Conservation (phyloP, 2,329 filamentous ascomycete species). For the Alternaria ethzedia region DNA sequence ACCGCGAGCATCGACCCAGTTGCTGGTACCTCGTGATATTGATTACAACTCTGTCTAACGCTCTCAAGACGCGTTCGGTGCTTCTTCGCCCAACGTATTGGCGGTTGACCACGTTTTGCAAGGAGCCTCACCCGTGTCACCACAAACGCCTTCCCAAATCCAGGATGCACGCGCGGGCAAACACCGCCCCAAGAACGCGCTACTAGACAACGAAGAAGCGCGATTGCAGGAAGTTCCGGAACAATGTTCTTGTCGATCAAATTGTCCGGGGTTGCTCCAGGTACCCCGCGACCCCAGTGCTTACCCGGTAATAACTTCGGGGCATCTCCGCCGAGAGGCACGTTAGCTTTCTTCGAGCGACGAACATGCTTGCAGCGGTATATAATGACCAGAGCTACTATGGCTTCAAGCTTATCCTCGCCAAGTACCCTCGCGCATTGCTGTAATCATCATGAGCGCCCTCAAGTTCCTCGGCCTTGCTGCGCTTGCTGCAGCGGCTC, state of each 20-base stretch:
- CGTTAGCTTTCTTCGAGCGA: not conserved
- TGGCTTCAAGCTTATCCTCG: not conserved
- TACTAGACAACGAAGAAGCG: conserved; percentile 8
- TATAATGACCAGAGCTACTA: not conserved
- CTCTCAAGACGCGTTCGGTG: not conserved
- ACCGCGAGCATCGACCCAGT: conserved; percentile 1
- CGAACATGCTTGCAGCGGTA: not conserved
- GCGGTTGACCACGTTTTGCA: not conserved
- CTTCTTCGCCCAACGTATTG: conserved; percentile 1
- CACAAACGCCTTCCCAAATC: conserved; percentile 20
- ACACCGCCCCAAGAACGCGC: conserved; percentile 8
- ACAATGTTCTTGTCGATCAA: conserved; percentile 21
- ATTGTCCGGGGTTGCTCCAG: conserved; percentile 14
- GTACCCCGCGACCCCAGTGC: conserved; percentile 13
- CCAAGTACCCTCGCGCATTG: not conserved
- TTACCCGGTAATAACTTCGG: conserved; percentile 23
- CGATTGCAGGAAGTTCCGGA: conserved; percentile 28
- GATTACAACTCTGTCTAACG: not conserved
- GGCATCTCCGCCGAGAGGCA: conserved; percentile 19
- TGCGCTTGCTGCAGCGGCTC: conserved; percentile 24
- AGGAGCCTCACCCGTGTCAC: not conserved
- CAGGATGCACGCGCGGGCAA: not conserved
- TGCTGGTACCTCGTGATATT: not conserved
- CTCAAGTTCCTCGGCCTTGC: conserved; percentile 24
- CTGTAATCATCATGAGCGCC: conserved; percentile 16